These are phyloP conservation scores for Elsinoe necatrix DNA, from an alignment of 2,329 filamentous ascomycete species.

Conservation along the genomic window DNA sequence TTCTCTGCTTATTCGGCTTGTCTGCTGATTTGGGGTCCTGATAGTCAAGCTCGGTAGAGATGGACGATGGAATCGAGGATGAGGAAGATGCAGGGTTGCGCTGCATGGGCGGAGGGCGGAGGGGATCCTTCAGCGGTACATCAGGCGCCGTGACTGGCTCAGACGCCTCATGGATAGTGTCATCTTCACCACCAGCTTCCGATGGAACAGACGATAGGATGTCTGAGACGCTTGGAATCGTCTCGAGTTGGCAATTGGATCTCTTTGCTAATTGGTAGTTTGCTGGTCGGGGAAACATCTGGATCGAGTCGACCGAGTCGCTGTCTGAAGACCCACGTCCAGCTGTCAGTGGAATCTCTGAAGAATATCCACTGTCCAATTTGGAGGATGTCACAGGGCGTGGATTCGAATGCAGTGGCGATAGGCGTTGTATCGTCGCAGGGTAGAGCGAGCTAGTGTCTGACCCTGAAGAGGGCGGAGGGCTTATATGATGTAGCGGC, in stretches of 20 bases:
- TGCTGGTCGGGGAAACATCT: neutral
- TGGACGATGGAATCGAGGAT: neutral
- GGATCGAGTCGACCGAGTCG: neutral
- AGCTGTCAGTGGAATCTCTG: neutral
- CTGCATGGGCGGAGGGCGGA: constrained; percentile 1
- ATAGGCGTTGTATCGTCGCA: neutral
- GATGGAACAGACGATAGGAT: neutral
- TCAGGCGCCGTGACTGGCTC: neutral
- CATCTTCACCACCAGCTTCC: neutral
- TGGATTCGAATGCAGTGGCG: constrained; percentile 1
- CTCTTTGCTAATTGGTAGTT: neutral
- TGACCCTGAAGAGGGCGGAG: constrained; percentile 3
- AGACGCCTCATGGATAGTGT: neutral
- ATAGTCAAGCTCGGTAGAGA: neutral
- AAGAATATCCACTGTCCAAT: constrained; percentile 4
- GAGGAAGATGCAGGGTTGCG: constrained; percentile 12
- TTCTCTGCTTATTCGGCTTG: constrained; percentile 19
- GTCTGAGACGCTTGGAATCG: constrained; percentile 10
- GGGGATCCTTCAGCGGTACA: neutral
- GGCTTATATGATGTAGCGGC: neutral
- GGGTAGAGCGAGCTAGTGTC: constrained; percentile 6
- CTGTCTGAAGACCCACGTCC: constrained; percentile 1
- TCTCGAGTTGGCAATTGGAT: constrained; percentile 5
- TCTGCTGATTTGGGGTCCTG: constrained; percentile 12
- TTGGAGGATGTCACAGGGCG: neutral